Base-by-base conservation (phyloP, 202 grass and related monocot species). In the Schoenoplectus triqueter region DNA sequence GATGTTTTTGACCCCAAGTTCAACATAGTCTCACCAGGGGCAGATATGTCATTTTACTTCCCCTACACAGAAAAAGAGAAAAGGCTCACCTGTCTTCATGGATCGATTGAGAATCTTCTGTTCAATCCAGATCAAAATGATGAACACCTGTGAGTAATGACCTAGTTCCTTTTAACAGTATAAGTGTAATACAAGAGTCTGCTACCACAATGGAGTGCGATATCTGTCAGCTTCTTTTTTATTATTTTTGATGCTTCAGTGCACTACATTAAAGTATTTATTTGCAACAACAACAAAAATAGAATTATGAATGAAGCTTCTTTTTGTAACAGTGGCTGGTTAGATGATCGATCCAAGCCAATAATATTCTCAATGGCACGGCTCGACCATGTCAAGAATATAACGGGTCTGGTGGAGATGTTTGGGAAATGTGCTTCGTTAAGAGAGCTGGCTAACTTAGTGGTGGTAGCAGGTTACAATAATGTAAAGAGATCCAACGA, bases 1-100 rank as follows among this genome's bases (percentile, higher is more conserved):
- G 96, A 99, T 88, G 93, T 95, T 88, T 99, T 99, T 69, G 96
- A 99, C 86, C 93, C 96, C 52, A 98, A 98, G 87, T 98, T 98
- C 88, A 98, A 95, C 86, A 98, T 98, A 69, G 93, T 89, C 19
- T 99, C 96, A 69, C 93, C 96, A 61, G 93, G 96, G 87, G 96
- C 96, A 52, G 96, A 99, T 85, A 88, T 94, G 93, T 86, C 87
- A 7, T 95, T 99, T 73, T 99, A 99, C 79, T 99, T 99, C 84
- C 86, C 96, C 17, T 64, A 91, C 80, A 92, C 90, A 0, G 93
- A 95, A 72, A 94, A 95, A 56, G 74, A 69, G 78, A 91, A 87
- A 84, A 83, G 96, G 4, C 96, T 99, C 46, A 96, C 91, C 80
- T 91, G 93, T 45, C 84, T 96, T 87, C 96, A 99, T 86, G 69